phyloP scores from a whole-genome alignment of 2,329 filamentous ascomycete species.

The Trichoderma guizhouense region DNA sequence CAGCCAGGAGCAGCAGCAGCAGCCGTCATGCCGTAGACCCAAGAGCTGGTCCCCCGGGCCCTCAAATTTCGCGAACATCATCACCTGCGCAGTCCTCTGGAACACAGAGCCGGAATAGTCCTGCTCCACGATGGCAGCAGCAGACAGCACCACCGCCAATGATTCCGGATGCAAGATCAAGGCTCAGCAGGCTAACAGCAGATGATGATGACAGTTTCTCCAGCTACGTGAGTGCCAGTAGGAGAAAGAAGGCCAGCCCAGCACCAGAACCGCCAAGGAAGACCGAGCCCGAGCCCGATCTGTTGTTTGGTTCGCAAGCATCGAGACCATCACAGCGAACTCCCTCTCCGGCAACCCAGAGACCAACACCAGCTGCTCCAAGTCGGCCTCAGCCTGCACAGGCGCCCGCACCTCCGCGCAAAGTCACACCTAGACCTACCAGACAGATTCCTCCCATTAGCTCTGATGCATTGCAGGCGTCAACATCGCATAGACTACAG shows the following conservation, averaged over 20 bases:
- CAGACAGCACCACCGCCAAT: conserved; percentile 37
- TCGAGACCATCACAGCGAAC: conserved; percentile 35
- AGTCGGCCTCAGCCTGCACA: conserved; percentile 27
- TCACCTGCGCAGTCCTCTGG: conserved; percentile 47
- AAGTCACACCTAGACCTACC: conserved; percentile 45
- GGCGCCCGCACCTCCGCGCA: conserved; percentile 34
- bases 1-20: conserved; percentile 25
- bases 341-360: conserved; percentile 35
- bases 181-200: conserved; percentile 67
- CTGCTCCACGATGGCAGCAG: conserved; percentile 60
- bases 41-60: conserved; percentile 28
- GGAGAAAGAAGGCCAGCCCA: conserved; percentile 66
- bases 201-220: conserved; percentile 74
- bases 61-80: conserved; percentile 44
- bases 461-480: conserved; percentile 66
- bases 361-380: conserved; percentile 37
- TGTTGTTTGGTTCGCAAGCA: conserved; percentile 54
- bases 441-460: conserved; percentile 66
- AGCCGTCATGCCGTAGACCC: conserved; percentile 28
- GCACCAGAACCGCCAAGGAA: conserved; percentile 43
- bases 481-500: conserved; percentile 71
- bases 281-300: conserved; percentile 52
- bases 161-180: conserved; percentile 40
- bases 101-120: conserved; percentile 43
- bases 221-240: conserved; percentile 82